A percentile compares a stretch with the other conserved stretches of the same genome.
Evolutionary conservation across 2,329 filamentous ascomycete genomes (phyloP).

Genomic region (Simplicillium sp.): DNA sequence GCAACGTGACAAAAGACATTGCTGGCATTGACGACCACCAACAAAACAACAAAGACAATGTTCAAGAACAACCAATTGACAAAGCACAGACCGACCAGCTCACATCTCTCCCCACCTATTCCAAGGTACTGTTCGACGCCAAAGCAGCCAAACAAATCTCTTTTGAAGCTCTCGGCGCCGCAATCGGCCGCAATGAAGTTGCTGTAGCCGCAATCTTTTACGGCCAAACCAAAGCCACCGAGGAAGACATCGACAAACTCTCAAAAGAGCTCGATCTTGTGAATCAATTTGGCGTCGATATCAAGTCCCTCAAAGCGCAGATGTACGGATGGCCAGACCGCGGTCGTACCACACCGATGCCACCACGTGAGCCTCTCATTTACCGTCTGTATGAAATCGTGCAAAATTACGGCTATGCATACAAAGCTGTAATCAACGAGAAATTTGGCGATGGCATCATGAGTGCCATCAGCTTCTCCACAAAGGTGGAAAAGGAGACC

Average conservation of each 20-base stretch:
- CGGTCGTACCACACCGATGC: constrained; percentile 47
- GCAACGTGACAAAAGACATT: too few species aligned
- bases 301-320: constrained; percentile 46
- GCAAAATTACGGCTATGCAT: constrained; percentile 94
- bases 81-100: too few species aligned
- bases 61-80: too few species aligned
- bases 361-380: constrained; percentile 41
- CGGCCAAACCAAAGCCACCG: constrained; percentile 66
- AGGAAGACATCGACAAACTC: constrained; percentile 59
- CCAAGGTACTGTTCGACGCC: constrained; percentile 58
- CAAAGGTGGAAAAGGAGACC: constrained; percentile 87
- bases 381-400: constrained; percentile 91
- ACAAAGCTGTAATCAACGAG: constrained; percentile 92
- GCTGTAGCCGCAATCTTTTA: constrained; percentile 86
- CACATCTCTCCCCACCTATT: constrained; percentile 52
- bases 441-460: constrained; percentile 94
- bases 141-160: constrained; percentile 68
- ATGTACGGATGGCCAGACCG: constrained; percentile 71
- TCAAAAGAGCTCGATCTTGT: constrained; percentile 45
- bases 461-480: constrained; percentile 88
- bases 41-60: too few species aligned
- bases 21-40: too few species aligned
- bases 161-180: constrained; percentile 68
- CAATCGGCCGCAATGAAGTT: constrained; percentile 71
- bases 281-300: constrained; percentile 31